These are phyloP conservation scores for Catenaria anguillulae DNA, from an alignment of 371 early-diverging fungal species.

Conservation along the genomic window DNA sequence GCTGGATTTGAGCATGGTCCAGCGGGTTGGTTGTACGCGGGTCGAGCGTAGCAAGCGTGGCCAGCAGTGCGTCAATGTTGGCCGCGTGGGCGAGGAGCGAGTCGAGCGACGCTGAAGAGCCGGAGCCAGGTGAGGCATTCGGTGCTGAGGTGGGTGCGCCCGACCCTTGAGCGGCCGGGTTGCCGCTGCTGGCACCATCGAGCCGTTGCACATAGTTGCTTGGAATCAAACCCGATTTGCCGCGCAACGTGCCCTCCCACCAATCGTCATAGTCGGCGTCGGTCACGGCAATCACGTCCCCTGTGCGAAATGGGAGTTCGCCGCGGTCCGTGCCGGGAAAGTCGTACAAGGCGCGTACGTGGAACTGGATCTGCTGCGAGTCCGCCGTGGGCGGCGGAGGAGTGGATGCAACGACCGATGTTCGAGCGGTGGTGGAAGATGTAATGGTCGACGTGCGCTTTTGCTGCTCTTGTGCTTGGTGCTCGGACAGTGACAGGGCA, in stretches of 20 bases:
- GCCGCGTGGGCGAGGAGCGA: not conserved
- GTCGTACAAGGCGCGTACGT: conserved; percentile 71
- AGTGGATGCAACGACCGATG: too few species aligned
- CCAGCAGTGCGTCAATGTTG: not conserved
- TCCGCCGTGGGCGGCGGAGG: conserved; percentile 8
- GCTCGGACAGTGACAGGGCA: conserved; percentile 65
- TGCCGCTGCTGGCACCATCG: not conserved
- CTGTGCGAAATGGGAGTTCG: conserved; percentile 61
- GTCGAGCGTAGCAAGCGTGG: not conserved
- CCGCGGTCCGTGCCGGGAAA: conserved; percentile 67
- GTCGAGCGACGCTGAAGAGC: not conserved
- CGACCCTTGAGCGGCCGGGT: not conserved
- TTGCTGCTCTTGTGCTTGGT: conserved; percentile 4
- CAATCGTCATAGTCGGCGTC: conserved; percentile 76
- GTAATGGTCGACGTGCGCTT: too few species aligned
- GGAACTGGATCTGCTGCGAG: conserved; percentile 22
- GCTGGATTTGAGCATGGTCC: not conserved
- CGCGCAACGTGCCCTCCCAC: conserved; percentile 73
- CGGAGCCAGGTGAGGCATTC: not conserved
- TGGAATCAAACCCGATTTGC: conserved; percentile 69
- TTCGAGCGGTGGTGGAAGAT: too few species aligned
- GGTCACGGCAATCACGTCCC: conserved; percentile 62
- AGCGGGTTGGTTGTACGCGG: not conserved
- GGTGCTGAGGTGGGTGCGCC: too few species aligned
- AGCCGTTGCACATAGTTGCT: conserved; percentile 55